Base-by-base conservation (phyloP, 1,284 basidiomycete species). In the Tremellales sp. region DNA sequence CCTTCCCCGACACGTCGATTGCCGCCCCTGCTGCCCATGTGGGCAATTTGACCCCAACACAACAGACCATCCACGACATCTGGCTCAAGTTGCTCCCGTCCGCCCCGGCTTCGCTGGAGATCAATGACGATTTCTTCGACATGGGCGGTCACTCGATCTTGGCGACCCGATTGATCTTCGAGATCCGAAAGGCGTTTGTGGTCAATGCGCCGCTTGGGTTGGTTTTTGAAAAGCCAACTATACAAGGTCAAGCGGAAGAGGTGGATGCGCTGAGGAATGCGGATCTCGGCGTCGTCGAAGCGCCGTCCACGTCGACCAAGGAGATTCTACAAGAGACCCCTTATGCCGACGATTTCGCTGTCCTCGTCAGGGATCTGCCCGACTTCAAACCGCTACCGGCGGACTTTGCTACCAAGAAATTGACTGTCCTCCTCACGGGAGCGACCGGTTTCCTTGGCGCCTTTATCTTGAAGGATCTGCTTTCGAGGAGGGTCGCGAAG, bases 91-190 rank as follows among this genome's bases (percentile, higher is more conserved):
- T 98, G 33, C 79, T 99, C 9, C 90, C 92, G 5, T 86, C 84
- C 46, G 79, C 87, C 3, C 84, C 90, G 0, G 75, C 80, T 8
- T 80, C 83, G 2, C 83, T 98, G 39, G 86, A 89, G 10, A 72
- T 87, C 9, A 87, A 97, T 68, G 95, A 98, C 66, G 90, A 82
- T 71, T 99, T 99, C 81, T 98, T 97, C 74, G 95, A 99, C 72
- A 79, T 98, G 25, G 95, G 95, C 31, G 95, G 95, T 2, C 95
- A 99, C 75, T 98, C 95, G 12, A 97, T 99, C 63, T 81, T 98
- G 21, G 95, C 94, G 0, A 99, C 94, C 3, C 84, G 94, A 25
- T 81, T 98, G 53, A 90, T 98, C 58, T 98, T 99, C 67, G 91
- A 97, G 73, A 85, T 99, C 51, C 85, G 95, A 67, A 97, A 94